Conservation (phyloP, 805 yeast genomes). For the Hanseniaspora guilliermondii region DNA sequence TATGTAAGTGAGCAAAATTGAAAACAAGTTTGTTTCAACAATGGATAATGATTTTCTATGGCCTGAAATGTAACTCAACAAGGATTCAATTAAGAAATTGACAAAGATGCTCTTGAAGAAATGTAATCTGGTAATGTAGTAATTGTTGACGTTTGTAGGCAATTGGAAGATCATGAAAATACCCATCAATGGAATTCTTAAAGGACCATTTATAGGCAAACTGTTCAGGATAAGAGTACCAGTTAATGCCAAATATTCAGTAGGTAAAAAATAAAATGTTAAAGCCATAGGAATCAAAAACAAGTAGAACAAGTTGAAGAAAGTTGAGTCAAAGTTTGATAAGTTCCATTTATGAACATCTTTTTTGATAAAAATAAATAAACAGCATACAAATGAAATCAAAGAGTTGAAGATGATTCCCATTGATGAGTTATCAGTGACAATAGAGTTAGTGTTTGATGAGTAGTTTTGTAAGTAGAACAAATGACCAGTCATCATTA, state of each 20-base stretch:
- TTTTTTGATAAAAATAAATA: constrained; percentile 4
- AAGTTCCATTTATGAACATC: background rate
- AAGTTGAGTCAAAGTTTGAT: constrained; percentile 8
- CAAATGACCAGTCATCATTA: constrained; percentile 12
- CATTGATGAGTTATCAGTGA: background rate
- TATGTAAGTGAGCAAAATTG: constrained; percentile 28
- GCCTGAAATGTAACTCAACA: constrained; percentile 22
- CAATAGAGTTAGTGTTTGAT: background rate
- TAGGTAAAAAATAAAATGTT: constrained; percentile 3
- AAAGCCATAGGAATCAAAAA: constrained; percentile 10
- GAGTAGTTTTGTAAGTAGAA: constrained; percentile 13
- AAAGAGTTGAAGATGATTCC: constrained; percentile 7
- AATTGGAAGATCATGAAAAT: constrained; percentile 20
- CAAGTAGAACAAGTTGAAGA: constrained; percentile 11
- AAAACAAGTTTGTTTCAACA: constrained; percentile 31
- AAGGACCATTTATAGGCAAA: constrained; percentile 15
- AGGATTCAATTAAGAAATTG: constrained; percentile 22
- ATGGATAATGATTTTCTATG: constrained; percentile 29
- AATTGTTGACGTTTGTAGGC: constrained; percentile 12
- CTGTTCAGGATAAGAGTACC: constrained; percentile 13
- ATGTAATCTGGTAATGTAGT: constrained; percentile 14
- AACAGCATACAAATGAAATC: constrained; percentile 7
- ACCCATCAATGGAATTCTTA: constrained; percentile 21
- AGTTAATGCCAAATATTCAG: constrained; percentile 7
- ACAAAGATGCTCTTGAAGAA: constrained; percentile 20